phyloP scores from a whole-genome alignment of 2,329 filamentous ascomycete species.

The Colletotrichum destructivum region DNA sequence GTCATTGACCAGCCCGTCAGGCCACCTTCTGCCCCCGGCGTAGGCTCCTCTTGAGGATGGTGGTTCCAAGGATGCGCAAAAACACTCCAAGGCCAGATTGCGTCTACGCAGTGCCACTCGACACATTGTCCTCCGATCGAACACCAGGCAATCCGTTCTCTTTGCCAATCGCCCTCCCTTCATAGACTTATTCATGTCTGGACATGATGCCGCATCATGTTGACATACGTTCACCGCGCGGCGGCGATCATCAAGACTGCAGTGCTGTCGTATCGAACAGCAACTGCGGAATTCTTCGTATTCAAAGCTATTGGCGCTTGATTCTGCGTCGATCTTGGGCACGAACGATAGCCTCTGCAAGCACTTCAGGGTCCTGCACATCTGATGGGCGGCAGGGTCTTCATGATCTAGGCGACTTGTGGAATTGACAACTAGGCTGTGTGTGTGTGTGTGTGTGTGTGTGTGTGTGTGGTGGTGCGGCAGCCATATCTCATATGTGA shows the following conservation, averaged over 20 bases:
- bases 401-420: slow-evolving; percentile 16
- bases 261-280: not conserved
- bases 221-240: not conserved
- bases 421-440: slow-evolving; percentile 13
- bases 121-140: not conserved
- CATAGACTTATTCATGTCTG: not conserved
- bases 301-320: slow-evolving; percentile 12
- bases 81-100: slow-evolving; percentile 4
- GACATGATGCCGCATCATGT: slow-evolving; percentile 13
- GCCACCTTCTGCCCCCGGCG: slow-evolving; percentile 11
- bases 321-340: slow-evolving; percentile 29
- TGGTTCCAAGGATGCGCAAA: slow-evolving; percentile 5
- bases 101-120: slow-evolving; percentile 12
- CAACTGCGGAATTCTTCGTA: slow-evolving; percentile 3
- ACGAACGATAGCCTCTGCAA: slow-evolving; percentile 8
- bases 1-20: slow-evolving; percentile 18
- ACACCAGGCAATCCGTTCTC: not conserved
- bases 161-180: not conserved
- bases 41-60: not conserved
- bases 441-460: not conserved
- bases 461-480: slow-evolving; percentile 1
- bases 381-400: slow-evolving; percentile 22
- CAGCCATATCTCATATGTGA: slow-evolving; percentile 24
- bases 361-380: slow-evolving; percentile 29
- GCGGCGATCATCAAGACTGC: slow-evolving; percentile 7